Conservation (phyloP, 2,329 filamentous ascomycete species). For the Colletotrichum spaethianum region DNA sequence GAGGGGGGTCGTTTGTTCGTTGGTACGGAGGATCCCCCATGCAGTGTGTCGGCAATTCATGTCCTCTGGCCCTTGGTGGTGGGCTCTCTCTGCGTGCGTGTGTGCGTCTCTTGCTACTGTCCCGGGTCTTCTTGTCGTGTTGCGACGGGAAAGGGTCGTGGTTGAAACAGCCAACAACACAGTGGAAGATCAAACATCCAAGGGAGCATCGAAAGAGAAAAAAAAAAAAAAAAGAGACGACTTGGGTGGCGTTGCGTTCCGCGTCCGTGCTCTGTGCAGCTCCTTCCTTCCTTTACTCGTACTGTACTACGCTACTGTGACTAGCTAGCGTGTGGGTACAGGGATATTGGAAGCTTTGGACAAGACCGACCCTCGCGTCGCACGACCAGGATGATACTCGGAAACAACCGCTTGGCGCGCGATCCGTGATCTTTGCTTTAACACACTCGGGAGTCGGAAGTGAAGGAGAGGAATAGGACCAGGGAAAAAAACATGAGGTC, state of each 20-base stretch:
- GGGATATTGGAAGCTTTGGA: slow-evolving; percentile 38
- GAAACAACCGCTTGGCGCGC: slow-evolving; percentile 41
- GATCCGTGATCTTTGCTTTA: slow-evolving; percentile 32
- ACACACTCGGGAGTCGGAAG: background rate
- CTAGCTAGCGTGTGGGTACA: slow-evolving; percentile 6
- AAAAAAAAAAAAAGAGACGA: slow-evolving; percentile 27
- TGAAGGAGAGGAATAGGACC: background rate
- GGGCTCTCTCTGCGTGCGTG: background rate
- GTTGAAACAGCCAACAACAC: slow-evolving; percentile 33
- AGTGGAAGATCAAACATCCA: slow-evolving; percentile 38
- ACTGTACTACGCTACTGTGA: too few species aligned
- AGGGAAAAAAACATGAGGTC: background rate
- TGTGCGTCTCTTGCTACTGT: background rate
- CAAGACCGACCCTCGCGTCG: slow-evolving; percentile 40
- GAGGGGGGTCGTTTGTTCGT: background rate
- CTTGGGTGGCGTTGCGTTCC: background rate
- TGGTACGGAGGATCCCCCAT: background rate
- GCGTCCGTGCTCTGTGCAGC: background rate
- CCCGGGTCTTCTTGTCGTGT: background rate
- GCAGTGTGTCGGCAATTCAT: slow-evolving; percentile 7
- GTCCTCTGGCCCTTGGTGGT: background rate
- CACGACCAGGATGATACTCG: slow-evolving; percentile 35
- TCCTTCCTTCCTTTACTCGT: background rate
- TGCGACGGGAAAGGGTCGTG: slow-evolving; percentile 17
- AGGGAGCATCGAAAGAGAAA: slow-evolving; percentile 10